A percentile compares a stretch with the other conserved stretches of the same genome.
phyloP scores from a whole-genome alignment of 305 asterid genomes.

The Fraxinus velutina region DNA sequence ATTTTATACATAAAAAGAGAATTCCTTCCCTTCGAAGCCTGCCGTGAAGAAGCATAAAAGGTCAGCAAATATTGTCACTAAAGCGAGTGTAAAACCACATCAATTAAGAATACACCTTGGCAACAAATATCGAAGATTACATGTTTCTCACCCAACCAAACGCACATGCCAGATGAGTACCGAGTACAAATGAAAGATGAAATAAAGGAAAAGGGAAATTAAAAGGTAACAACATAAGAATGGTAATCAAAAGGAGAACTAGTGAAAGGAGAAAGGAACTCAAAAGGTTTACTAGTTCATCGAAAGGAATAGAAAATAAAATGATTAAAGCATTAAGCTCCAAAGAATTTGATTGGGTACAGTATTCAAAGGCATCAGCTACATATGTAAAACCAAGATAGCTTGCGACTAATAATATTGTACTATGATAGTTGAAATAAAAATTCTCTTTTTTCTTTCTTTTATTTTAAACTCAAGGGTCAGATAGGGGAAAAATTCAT shows the following conservation, averaged over 20 bases:
- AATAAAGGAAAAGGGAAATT: not conserved
- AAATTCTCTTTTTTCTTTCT: not conserved
- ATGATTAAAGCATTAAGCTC: not conserved
- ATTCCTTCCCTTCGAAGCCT: not conserved
- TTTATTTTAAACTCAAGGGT: not conserved
- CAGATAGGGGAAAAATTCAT: not conserved
- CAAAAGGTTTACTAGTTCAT: not conserved
- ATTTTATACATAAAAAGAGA: slow-evolving; percentile 11
- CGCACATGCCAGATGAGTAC: not conserved
- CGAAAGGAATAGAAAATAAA: not conserved
- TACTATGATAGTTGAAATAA: not conserved
- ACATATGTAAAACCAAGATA: not conserved
- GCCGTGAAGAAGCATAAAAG: not conserved
- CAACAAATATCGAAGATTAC: not conserved
- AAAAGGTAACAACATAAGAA: slow-evolving; percentile 4
- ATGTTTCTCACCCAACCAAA: slow-evolving; percentile 9
- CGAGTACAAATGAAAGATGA: not conserved
- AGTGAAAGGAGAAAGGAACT: slow-evolving; percentile 5
- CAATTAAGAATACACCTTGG: not conserved
- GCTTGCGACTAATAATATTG: not conserved
- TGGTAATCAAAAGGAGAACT: not conserved
- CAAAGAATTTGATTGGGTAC: not conserved
- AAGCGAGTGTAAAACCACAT: not conserved
- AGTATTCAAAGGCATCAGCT: not conserved
- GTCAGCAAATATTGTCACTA: not conserved